Evolutionary conservation across 176 grass and related monocot genomes (phyloP).

Genomic region (Saccharum officinarum): DNA sequence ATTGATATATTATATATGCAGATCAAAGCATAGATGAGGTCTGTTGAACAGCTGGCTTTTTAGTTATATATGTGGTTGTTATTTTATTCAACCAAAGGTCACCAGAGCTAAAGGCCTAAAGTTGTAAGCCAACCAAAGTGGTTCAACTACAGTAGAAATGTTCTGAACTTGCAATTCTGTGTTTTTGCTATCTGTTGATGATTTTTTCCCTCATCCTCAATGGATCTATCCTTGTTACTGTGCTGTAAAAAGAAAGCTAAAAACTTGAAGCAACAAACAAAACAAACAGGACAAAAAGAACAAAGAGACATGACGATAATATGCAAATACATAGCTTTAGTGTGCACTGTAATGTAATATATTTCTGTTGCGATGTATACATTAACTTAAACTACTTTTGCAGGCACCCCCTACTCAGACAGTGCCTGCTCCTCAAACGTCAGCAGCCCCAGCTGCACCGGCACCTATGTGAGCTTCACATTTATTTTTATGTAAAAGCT

Average conservation of each 20-base stretch:
- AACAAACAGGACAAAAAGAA: neutral
- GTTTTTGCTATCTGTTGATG: neutral
- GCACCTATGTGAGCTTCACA: slow-evolving; percentile 53
- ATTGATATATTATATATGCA: slow-evolving; percentile 6
- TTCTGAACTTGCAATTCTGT: neutral
- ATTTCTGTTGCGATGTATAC: slow-evolving; percentile 1
- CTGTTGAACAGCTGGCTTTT: neutral
- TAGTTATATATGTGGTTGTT: neutral
- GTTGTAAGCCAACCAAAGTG: neutral
- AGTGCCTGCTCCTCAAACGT: slow-evolving; percentile 48
- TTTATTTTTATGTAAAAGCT: slow-evolving; percentile 7
- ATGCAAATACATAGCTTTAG: neutral
- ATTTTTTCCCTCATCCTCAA: neutral
- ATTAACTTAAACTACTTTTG: slow-evolving; percentile 24
- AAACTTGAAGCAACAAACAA: neutral
- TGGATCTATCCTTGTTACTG: neutral
- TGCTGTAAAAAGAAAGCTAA: neutral
- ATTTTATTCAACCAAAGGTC: neutral
- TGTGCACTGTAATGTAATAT: neutral
- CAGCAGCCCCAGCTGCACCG: slow-evolving; percentile 41
- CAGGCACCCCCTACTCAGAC: slow-evolving; percentile 63
- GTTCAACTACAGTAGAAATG: neutral
- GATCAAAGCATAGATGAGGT: neutral
- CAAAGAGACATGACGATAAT: neutral
- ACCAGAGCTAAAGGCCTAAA: neutral